These are phyloP conservation scores for Adansonia grandidieri DNA, from an alignment of 441 rosid species.

Conservation along the genomic window DNA sequence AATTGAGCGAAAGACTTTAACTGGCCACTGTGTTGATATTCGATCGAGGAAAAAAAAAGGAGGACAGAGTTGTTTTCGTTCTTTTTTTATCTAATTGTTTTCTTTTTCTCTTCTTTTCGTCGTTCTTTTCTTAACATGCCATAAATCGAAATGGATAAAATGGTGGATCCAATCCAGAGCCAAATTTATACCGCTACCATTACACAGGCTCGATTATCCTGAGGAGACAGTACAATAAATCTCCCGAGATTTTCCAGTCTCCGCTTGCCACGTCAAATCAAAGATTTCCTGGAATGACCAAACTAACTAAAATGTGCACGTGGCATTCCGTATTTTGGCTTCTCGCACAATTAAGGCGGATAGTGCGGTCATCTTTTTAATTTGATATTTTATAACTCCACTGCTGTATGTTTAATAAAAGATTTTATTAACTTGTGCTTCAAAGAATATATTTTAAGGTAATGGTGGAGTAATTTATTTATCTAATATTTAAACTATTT, in stretches of 20 bases:
- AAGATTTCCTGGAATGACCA: not conserved
- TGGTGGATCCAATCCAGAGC: not conserved
- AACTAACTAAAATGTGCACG: not conserved
- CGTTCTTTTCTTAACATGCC: constrained; percentile 8
- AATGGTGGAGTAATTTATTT: too few species aligned
- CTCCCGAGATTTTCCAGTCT: not conserved
- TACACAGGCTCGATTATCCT: not conserved
- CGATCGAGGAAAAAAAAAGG: not conserved
- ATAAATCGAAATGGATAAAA: not conserved
- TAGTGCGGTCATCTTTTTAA: too few species aligned
- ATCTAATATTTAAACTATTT: too few species aligned
- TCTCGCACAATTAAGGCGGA: not conserved
- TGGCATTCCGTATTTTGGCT: not conserved
- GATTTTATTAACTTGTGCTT: too few species aligned
- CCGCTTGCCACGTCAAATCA: not conserved
- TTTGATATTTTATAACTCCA: too few species aligned
- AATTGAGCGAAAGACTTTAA: constrained; percentile 12
- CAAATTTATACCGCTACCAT: not conserved
- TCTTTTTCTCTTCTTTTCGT: not conserved
- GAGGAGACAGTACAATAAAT: not conserved
- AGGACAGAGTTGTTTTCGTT: too few species aligned
- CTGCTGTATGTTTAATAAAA: too few species aligned
- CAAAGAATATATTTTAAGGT: too few species aligned
- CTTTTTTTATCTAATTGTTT: too few species aligned
- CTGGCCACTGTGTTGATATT: constrained; percentile 11